Evolutionary conservation across 164 flowering plant genomes (phyloP), one percentile per base, ranked within the genome.

Genomic region (Macadamia tetraphylla): DNA sequence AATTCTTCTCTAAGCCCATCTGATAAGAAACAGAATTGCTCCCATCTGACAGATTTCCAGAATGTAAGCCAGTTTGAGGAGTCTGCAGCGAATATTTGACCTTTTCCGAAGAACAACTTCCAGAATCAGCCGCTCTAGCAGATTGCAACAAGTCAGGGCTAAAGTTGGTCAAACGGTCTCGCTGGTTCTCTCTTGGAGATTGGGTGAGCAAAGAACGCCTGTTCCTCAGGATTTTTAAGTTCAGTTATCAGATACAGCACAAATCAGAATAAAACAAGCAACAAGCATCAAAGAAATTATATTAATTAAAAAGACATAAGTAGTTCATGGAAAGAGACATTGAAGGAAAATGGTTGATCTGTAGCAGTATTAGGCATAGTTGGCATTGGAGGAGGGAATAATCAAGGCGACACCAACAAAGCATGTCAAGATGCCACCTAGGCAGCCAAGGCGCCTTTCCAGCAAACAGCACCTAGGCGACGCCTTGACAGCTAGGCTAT

Each of bases 161-260:
- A 2, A 61, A 67, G 51, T 72, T 65, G 44, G 76, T 48, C 29
- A 68, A 70, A 65, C 23, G 57, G 68, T 67, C 70, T 18, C 73
- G 77, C 60, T 59, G 74, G 53, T 72, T 66, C 56, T 11, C 78
- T 43, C 78, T 49, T 62, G 96, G 95, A 57, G 96, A 86, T 73
- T 93, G 97, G 71, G 84, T 90, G 61, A 94, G 89, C 78, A 94
- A 82, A 29, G 98, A 94, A 58, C 93, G 95, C 85, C 98, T 94
- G 84, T 63, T 42, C 13, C 5, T 52, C 52, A 64, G 76, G 58
- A 23, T 44, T 43, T 6, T 17, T 64, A 44, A 58, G 64, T 67
- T 68, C 29, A 64, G 58, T 5, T 1, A 46, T 35, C 60, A 29
- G n/a, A 71, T 29, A 57, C n/a, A 29, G 53, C 63, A 66, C 23